Evolutionary conservation across 176 grass and related monocot genomes (phyloP), one percentile per base, ranked within the genome.

Genomic region (Eleusine coracana): DNA sequence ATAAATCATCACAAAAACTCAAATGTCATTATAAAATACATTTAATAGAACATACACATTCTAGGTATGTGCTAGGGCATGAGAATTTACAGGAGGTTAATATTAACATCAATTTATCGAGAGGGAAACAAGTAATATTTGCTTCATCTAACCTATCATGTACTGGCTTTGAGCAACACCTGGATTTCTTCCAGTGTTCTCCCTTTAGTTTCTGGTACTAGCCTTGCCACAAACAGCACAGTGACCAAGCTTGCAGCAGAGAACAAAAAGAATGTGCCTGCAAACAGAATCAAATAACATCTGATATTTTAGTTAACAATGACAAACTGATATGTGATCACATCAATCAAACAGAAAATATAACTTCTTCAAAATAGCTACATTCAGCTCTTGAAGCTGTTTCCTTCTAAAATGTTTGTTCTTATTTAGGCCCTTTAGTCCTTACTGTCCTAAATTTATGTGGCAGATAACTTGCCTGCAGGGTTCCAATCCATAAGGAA

Each of bases 151-250:
- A 71, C 9, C 3, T 27, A 21, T 89, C 70, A 94, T 78, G 54
- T 49, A 41, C 41, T 31, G 44, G 78, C 68, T 70, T 71, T 83
- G 31, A 96, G 77, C 15, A 81, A 91, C 48, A 34, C 88, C 71
- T 93, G 93, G 37, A 96, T 96, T 84, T 96, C 90, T 93, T 96
- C 93, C 11, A 93, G 75, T 45, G 93, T 89, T 38, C 80, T 74
- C 10, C 93, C 93, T 92, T 91, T 93, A 8, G 93, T 96, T 87
- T 96, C 93, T 54, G 93, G 93, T 66, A 96, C 90, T 71, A 88
- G 50, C 42, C 10, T 85, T 66, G 81, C 86, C 76, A 96, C 93
- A 73, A 96, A 96, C 34, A 91, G 3, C 61, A 96, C 60, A 3
- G 88, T 89, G 36, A 81, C 69, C 60, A 85, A 84, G 87, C 90